These are phyloP conservation scores for Cutaneotrichosporon mucoides DNA, from an alignment of 1,284 basidiomycete genomes.

Conservation along the genomic window DNA sequence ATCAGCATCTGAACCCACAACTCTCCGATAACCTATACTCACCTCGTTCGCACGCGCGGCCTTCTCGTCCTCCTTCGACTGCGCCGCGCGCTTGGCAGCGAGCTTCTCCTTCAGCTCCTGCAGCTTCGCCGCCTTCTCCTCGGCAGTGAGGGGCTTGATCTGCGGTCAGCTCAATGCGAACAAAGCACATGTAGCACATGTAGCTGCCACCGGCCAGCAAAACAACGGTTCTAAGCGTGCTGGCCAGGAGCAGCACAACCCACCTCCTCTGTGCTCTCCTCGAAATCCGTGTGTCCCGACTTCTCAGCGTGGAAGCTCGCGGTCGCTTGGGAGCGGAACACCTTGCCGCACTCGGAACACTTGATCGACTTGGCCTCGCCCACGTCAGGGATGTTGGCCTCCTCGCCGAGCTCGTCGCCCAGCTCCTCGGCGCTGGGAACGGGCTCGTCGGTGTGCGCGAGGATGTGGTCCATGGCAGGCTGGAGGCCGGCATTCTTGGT, in stretches of 20 bases:
- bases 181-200: no score
- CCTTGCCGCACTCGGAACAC: constrained; percentile 66
- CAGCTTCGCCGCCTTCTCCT: constrained; percentile 81
- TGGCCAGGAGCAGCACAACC: no score
- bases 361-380: constrained; percentile 37
- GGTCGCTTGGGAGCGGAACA: constrained; percentile 79
- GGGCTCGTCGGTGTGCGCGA: constrained; percentile 69
- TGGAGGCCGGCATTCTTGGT: constrained; percentile 72
- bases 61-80: constrained; percentile 65
- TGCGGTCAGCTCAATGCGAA: constrained; percentile 11
- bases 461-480: constrained; percentile 81
- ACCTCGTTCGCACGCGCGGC: constrained; percentile 71
- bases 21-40: constrained; percentile 19
- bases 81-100: constrained; percentile 63
- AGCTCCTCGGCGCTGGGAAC: constrained; percentile 59
- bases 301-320: constrained; percentile 95
- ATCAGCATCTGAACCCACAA: background rate
- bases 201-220: no score
- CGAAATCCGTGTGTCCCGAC: constrained; percentile 89
- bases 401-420: constrained; percentile 41
- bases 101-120: constrained; percentile 74
- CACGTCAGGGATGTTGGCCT: constrained; percentile 4
- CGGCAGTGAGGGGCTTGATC: constrained; percentile 76
- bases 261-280: constrained; percentile 92
- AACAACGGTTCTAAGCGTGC: no score